Evolutionary conservation across 1,284 basidiomycete species (phyloP).

Genomic region (Athelia psychrophila): DNA sequence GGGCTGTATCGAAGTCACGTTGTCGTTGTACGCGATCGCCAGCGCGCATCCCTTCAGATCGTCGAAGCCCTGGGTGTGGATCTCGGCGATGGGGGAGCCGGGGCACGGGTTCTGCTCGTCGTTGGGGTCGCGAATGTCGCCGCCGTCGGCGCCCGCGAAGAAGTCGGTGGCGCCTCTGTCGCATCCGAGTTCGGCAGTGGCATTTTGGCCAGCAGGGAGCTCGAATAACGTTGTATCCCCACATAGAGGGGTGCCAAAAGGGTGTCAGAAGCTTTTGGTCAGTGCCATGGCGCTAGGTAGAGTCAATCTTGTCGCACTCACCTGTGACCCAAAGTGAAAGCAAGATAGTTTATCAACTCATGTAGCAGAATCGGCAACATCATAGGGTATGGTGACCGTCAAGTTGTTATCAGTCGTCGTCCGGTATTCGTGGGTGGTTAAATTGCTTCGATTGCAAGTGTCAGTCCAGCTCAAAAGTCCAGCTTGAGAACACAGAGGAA

Average conservation of each 20-base stretch:
- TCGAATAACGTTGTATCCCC: constrained; percentile 63
- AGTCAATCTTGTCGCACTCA: constrained; percentile 6
- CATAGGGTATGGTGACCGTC: too few relatives aligned
- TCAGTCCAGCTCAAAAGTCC: too few relatives aligned
- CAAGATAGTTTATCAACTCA: constrained; percentile 8
- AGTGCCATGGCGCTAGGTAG: not conserved
- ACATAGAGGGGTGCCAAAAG: constrained; percentile 38
- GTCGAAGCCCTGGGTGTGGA: constrained; percentile 50
- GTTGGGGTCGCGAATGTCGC: constrained; percentile 41
- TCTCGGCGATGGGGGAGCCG: constrained; percentile 35
- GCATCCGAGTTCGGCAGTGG: constrained; percentile 52
- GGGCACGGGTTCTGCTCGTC: constrained; percentile 49
- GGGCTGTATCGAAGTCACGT: constrained; percentile 52
- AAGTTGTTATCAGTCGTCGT: too few relatives aligned
- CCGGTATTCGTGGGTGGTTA: too few relatives aligned
- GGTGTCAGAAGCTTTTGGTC: constrained; percentile 17
- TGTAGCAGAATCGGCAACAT: constrained; percentile 4
- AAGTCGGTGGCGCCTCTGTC: constrained; percentile 55
- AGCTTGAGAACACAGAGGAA: too few relatives aligned
- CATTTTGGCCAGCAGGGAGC: constrained; percentile 50
- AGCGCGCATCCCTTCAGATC: constrained; percentile 66
- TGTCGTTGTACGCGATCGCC: constrained; percentile 67
- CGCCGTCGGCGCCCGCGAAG: constrained; percentile 47
- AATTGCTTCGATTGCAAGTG: too few relatives aligned
- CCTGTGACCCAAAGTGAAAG: constrained; percentile 10